Conservation (phyloP, 805 yeast genomes). For the Lipomyces sp. region DNA sequence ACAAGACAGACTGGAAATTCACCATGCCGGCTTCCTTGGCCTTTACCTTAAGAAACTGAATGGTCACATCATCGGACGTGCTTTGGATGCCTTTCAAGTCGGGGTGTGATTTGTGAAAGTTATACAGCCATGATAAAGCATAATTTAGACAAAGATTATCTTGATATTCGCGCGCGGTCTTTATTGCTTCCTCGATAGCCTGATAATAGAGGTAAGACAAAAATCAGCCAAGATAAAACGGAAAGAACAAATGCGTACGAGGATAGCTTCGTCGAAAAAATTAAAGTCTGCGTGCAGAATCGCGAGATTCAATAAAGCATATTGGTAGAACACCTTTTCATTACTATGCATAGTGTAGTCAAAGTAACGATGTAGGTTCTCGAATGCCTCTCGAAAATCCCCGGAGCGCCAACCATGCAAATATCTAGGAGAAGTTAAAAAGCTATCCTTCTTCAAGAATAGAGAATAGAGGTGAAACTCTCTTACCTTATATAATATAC, state of each 20-base stretch:
- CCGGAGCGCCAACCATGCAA: slow-evolving; percentile 44
- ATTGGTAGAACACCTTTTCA: slow-evolving; percentile 55
- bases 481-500: slow-evolving; percentile 19
- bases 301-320: slow-evolving; percentile 70
- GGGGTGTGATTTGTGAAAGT: slow-evolving; percentile 68
- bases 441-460: neutral
- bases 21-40: slow-evolving; percentile 43
- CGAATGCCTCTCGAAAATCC: slow-evolving; percentile 54
- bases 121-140: slow-evolving; percentile 69
- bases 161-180: slow-evolving; percentile 81
- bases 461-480: neutral
- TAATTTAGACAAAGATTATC: slow-evolving; percentile 71
- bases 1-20: slow-evolving; percentile 50
- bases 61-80: slow-evolving; percentile 60
- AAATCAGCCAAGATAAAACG: neutral
- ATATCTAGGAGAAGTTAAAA: slow-evolving; percentile 44
- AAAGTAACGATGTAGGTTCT: slow-evolving; percentile 58
- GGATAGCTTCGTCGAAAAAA: slow-evolving; percentile 61
- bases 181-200: slow-evolving; percentile 81
- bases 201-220: slow-evolving; percentile 37
- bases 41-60: slow-evolving; percentile 57
- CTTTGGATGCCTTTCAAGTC: slow-evolving; percentile 50
- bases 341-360: slow-evolving; percentile 65
- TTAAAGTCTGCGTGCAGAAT: slow-evolving; percentile 67
- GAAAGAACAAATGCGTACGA: neutral